Evolutionary conservation across 768 basidiomycete species (phyloP).

Genomic region (Chalciporus chontae): DNA sequence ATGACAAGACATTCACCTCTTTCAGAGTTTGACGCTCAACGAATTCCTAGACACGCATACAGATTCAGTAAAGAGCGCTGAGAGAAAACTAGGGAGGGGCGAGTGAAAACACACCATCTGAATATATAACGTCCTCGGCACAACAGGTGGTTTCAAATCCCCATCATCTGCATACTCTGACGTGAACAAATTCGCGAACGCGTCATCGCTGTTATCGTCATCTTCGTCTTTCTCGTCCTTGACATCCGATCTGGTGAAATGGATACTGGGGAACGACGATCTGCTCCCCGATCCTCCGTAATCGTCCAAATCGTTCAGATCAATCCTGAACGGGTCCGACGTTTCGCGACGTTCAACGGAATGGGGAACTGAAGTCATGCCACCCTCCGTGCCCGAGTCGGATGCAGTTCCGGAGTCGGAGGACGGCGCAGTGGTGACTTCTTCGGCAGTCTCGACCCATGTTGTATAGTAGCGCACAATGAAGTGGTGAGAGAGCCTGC

Average conservation of each 20-base stretch:
- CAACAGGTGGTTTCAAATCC: conserved; percentile 27
- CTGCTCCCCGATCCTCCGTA: conserved; percentile 48
- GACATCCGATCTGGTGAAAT: conserved; percentile 57
- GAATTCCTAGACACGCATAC: conserved; percentile 56
- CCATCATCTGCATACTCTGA: conserved; percentile 33
- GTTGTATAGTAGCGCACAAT: conserved; percentile 92
- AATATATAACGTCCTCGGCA: conserved; percentile 74
- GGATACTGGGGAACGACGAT: conserved; percentile 79
- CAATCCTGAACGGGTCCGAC: conserved; percentile 60
- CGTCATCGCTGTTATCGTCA: conserved; percentile 42
- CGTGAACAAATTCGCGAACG: conserved; percentile 34
- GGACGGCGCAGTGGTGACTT: conserved; percentile 42
- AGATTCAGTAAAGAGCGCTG: neutral
- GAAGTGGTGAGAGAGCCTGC: conserved; percentile 80
- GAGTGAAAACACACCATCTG: conserved; percentile 66
- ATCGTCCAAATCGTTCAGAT: conserved; percentile 62
- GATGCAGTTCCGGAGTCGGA: conserved; percentile 43
- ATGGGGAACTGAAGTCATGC: conserved; percentile 54
- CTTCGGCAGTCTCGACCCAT: conserved; percentile 76
- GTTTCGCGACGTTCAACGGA: conserved; percentile 39
- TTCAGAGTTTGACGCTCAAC: conserved; percentile 87
- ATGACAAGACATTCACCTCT: conserved; percentile 47
- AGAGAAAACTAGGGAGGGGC: neutral
- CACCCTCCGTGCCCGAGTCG: conserved; percentile 40
- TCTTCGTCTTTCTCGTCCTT: conserved; percentile 41